Conservation (phyloP, 345 rosid species). For the Cardiospermum halicacabum region DNA sequence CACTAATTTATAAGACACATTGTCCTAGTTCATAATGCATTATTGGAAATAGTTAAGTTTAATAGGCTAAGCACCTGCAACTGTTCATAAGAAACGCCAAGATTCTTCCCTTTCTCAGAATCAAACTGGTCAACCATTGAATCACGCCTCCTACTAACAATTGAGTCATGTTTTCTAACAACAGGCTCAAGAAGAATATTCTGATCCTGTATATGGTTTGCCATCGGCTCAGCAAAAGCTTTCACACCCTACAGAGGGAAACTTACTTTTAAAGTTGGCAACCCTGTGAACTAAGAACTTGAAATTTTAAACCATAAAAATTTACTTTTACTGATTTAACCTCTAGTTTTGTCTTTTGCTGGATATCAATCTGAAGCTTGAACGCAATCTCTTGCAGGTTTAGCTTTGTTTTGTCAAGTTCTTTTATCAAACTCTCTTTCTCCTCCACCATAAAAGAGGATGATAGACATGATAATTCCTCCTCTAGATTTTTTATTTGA, state of each 20-base stretch:
- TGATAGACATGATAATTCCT: constrained; percentile 56
- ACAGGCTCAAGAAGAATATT: constrained; percentile 80
- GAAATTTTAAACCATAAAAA: constrained; percentile 6
- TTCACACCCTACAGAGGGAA: constrained; percentile 62
- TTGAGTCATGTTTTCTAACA: constrained; percentile 70
- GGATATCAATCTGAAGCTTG: constrained; percentile 76
- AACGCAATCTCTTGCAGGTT: constrained; percentile 82
- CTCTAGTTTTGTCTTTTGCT: constrained; percentile 98
- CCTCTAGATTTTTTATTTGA: constrained; percentile 64
- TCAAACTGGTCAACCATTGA: constrained; percentile 51
- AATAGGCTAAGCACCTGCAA: constrained; percentile 41
- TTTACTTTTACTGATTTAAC: constrained; percentile 23
- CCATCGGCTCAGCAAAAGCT: constrained; percentile 78
- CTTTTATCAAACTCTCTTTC: constrained; percentile 73
- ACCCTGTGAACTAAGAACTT: not conserved
- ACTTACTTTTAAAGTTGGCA: not conserved
- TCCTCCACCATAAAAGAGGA: constrained; percentile 66
- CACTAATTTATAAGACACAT: no score
- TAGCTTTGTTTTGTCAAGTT: constrained; percentile 69
- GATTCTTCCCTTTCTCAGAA: constrained; percentile 35
- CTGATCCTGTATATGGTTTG: constrained; percentile 63
- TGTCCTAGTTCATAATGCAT: not conserved
- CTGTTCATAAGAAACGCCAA: constrained; percentile 32
- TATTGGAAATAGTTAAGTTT: not conserved
- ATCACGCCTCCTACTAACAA: constrained; percentile 74